Evolutionary conservation across 257 asterid species (phyloP).

Genomic region (Verbena officinalis): DNA sequence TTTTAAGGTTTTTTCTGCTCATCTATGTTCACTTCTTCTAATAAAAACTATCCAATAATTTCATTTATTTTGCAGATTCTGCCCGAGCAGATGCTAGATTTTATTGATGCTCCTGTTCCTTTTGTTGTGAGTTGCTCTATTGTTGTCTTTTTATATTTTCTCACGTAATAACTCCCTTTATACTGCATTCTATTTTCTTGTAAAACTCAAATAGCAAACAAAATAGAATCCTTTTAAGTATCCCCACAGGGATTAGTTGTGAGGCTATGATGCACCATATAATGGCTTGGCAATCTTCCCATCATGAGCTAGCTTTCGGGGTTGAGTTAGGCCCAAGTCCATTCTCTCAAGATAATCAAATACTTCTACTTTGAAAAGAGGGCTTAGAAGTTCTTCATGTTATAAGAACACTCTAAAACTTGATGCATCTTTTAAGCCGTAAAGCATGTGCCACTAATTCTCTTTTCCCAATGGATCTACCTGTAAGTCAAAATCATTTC

Average conservation of each 20-base stretch:
- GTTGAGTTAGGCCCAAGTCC: too few species aligned
- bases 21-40: conserved; percentile 7
- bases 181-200: not conserved
- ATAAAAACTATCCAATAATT: not conserved
- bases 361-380: not conserved
- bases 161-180: too few species aligned
- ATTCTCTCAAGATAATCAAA: not conserved
- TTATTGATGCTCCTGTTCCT: conserved; percentile 78
- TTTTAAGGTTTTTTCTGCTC: not conserved
- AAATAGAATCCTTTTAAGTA: too few species aligned
- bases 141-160: not conserved
- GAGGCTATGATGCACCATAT: too few species aligned
- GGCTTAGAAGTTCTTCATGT: not conserved
- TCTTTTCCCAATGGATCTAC: too few species aligned
- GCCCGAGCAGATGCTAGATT: conserved; percentile 69
- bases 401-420: not conserved
- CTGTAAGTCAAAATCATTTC: too few species aligned
- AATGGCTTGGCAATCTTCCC: too few species aligned
- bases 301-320: too few species aligned
- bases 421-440: not conserved
- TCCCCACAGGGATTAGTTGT: too few species aligned
- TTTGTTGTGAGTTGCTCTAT: conserved; percentile 49
- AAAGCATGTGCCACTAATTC: too few species aligned
- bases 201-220: not conserved
- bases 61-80: conserved; percentile 44